Percentiles rank a stretch among this genome's conserved stretches.
Evolutionary conservation across 108 stramenopile genomes (phyloP).

Genomic region (Aurantiochytrium sp.): DNA sequence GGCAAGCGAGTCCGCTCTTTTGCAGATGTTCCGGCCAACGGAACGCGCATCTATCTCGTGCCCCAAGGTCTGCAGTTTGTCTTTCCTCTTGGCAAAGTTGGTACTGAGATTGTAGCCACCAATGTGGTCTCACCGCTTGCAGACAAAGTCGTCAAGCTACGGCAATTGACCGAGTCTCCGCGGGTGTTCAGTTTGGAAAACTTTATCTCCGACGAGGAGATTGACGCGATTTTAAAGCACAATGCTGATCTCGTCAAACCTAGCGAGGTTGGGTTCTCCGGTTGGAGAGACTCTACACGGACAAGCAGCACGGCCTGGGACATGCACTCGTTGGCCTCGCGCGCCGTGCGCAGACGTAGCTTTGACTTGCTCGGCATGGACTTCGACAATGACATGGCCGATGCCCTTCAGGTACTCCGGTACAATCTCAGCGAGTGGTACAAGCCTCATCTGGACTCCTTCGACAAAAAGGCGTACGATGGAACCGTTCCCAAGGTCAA

Average conservation of each 20-base stretch:
- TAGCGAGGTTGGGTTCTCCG: constrained; percentile 38
- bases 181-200: constrained; percentile 44
- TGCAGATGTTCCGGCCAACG: neutral
- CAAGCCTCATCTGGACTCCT: constrained; percentile 76
- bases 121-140: neutral
- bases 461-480: constrained; percentile 39
- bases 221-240: constrained; percentile 14
- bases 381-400: constrained; percentile 66
- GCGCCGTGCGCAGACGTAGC: constrained; percentile 39
- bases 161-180: neutral
- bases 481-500: constrained; percentile 27
- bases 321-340: neutral
- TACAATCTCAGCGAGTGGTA: constrained; percentile 87
- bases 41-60: neutral
- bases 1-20: neutral
- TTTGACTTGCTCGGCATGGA: constrained; percentile 69
- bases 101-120: constrained; percentile 5
- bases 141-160: neutral
- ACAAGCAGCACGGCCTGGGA: constrained; percentile 14
- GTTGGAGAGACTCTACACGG: constrained; percentile 17
- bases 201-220: constrained; percentile 40
- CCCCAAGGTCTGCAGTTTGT: constrained; percentile 45
- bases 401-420: constrained; percentile 85
- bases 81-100: constrained; percentile 44
- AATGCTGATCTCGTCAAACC: constrained; percentile 41